phyloP scores from a whole-genome alignment of 2,329 filamentous ascomycete genomes.

The Hypoxylon sp. region DNA sequence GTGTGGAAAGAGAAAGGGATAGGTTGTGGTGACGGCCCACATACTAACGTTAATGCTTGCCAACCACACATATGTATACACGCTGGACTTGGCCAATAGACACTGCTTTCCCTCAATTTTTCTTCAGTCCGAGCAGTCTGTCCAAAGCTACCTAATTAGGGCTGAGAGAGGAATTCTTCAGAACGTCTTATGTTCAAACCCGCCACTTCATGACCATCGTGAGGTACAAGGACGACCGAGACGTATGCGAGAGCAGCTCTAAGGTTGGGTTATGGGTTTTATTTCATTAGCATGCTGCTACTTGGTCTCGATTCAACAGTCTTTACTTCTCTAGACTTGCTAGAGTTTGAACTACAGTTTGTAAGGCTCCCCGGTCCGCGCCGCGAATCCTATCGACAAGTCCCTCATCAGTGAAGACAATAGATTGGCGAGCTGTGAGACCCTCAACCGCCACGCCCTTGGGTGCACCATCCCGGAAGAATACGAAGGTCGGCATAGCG shows the following conservation, averaged over 20 bases:
- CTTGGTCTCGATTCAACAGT: neutral
- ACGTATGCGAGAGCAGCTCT: neutral
- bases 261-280: neutral
- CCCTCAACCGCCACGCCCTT: slow-evolving; percentile 1
- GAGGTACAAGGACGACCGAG: neutral
- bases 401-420: neutral
- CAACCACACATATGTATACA: no score
- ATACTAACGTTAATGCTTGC: no score
- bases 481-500: slow-evolving; percentile 6
- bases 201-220: neutral
- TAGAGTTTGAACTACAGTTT: slow-evolving; percentile 1
- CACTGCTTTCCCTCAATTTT: neutral
- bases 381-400: neutral
- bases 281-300: neutral
- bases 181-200: neutral
- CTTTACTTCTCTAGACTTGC: neutral
- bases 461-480: slow-evolving; percentile 2
- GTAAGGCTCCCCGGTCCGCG: neutral
- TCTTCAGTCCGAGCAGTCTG: neutral
- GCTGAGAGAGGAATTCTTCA: neutral
- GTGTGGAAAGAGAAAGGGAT: no score
- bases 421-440: neutral
- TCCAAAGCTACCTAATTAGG: neutral
- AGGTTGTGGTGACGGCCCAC: no score
- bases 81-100: no score